These are phyloP conservation scores for Termitomyces sp. DNA, from an alignment of 768 basidiomycete species.

Conservation along the genomic window DNA sequence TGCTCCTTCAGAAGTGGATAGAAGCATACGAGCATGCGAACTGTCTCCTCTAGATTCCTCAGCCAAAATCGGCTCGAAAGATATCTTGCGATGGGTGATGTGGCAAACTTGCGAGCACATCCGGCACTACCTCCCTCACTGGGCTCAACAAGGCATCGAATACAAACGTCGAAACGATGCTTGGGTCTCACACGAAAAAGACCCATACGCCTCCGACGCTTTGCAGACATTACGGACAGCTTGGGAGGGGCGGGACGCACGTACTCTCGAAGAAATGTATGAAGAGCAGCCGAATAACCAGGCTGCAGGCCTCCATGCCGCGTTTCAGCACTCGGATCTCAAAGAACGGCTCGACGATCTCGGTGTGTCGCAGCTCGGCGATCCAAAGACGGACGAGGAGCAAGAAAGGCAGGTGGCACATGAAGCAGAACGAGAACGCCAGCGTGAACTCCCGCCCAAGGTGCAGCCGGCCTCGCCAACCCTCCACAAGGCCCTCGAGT, in stretches of 20 bases:
- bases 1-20: constrained; percentile 37
- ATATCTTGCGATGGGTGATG: constrained; percentile 40
- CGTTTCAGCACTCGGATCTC: constrained; percentile 15
- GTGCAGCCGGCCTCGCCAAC: neutral
- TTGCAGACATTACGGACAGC: constrained; percentile 14
- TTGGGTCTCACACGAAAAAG: constrained; percentile 5
- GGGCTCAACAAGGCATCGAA: constrained; percentile 37
- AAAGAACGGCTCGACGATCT: constrained; percentile 21
- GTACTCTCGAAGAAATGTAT: constrained; percentile 35
- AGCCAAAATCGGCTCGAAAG: neutral
- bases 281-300: constrained; percentile 28
- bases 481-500: neutral
- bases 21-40: constrained; percentile 29
- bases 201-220: neutral
- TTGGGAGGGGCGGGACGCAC: constrained; percentile 39
- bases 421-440: constrained; percentile 36
- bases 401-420: constrained; percentile 46
- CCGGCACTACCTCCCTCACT: constrained; percentile 33
- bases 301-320: neutral
- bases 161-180: constrained; percentile 23
- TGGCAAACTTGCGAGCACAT: constrained; percentile 40
- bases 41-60: constrained; percentile 23
- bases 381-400: constrained; percentile 36
- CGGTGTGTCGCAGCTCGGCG: constrained; percentile 18
- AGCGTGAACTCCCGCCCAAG: constrained; percentile 17